A percentile compares a stretch with the other conserved stretches of the same genome.
Conservation (phyloP, 495 filamentous ascomycete species). For the Penicillium bialowiezense region DNA sequence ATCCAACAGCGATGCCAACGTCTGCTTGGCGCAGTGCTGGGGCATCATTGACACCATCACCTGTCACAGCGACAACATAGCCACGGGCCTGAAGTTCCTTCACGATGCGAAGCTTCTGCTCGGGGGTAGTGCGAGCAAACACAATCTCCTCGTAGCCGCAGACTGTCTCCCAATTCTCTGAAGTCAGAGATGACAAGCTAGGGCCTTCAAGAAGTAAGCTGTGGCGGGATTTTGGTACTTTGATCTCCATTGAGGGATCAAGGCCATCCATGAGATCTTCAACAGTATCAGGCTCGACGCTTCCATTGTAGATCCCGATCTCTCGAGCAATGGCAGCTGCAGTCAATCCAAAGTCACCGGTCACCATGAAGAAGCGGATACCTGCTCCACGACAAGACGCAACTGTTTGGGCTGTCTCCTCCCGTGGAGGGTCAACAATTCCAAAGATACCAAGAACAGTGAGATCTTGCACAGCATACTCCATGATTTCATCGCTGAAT, state of each 20-base stretch:
- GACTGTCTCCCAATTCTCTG: slow-evolving; percentile 56
- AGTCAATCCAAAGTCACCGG: slow-evolving; percentile 70
- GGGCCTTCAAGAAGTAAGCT: slow-evolving; percentile 46
- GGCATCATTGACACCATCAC: slow-evolving; percentile 70
- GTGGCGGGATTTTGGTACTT: slow-evolving; percentile 16
- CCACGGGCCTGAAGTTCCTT: slow-evolving; percentile 58
- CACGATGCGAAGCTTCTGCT: slow-evolving; percentile 75
- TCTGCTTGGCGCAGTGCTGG: slow-evolving; percentile 64
- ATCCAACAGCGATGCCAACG: slow-evolving; percentile 66
- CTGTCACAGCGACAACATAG: slow-evolving; percentile 72
- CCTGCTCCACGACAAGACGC: slow-evolving; percentile 56
- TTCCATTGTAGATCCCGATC: slow-evolving; percentile 60
- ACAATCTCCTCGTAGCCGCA: slow-evolving; percentile 62
- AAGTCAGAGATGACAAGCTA: slow-evolving; percentile 55
- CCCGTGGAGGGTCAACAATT: slow-evolving; percentile 62
- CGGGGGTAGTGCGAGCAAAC: slow-evolving; percentile 71
- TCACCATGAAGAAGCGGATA: slow-evolving; percentile 61
- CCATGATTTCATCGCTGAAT: slow-evolving; percentile 45
- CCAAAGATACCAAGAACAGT: slow-evolving; percentile 50
- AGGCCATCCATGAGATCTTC: slow-evolving; percentile 18
- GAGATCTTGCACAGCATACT: slow-evolving; percentile 34
- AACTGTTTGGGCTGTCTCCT: slow-evolving; percentile 53
- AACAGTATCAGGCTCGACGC: slow-evolving; percentile 33
- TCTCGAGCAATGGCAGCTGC: slow-evolving; percentile 65
- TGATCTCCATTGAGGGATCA: slow-evolving; percentile 5